Percentiles rank a stretch among this genome's conserved stretches.
These are phyloP conservation scores for Pythium coloratum DNA, from an alignment of 352 stramenopile species.

Conservation along the genomic window DNA sequence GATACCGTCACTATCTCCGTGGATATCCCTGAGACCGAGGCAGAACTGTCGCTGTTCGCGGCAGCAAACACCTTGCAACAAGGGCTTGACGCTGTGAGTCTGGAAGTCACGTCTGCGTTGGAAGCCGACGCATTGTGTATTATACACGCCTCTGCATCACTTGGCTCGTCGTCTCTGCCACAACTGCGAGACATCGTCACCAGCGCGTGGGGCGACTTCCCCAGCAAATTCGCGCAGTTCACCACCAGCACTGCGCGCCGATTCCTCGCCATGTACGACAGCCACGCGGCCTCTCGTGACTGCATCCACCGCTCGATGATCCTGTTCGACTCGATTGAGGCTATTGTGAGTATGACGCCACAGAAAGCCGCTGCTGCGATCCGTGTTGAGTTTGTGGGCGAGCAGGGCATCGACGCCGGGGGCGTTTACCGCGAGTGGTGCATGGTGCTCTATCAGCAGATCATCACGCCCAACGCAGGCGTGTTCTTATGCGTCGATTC, in stretches of 20 bases:
- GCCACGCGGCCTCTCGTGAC: conserved; percentile 3
- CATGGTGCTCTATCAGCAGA: conserved; percentile 48
- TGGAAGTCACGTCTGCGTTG: neutral
- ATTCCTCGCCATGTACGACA: conserved; percentile 8
- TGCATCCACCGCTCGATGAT: conserved; percentile 9
- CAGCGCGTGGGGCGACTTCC: conserved; percentile 18
- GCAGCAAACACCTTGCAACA: neutral
- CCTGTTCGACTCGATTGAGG: conserved; percentile 18
- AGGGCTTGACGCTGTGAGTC: neutral
- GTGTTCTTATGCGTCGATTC: conserved; percentile 45
- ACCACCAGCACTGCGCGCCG: conserved; percentile 10
- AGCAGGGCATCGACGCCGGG: conserved; percentile 70
- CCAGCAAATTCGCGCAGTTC: conserved; percentile 24
- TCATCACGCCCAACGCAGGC: conserved; percentile 36
- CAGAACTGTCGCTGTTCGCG: neutral
- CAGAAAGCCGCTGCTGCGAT: conserved; percentile 18
- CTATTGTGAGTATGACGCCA: neutral
- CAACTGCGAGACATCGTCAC: conserved; percentile 9
- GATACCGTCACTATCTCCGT: neutral
- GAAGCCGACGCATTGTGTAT: conserved; percentile 9
- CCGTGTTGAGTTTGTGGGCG: conserved; percentile 68
- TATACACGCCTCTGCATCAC: neutral
- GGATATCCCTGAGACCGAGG: neutral
- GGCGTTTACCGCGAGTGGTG: conserved; percentile 83
- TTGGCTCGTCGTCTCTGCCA: neutral